Base-by-base conservation (phyloP, 1,284 basidiomycete species). In the Neolentinus lepideus region DNA sequence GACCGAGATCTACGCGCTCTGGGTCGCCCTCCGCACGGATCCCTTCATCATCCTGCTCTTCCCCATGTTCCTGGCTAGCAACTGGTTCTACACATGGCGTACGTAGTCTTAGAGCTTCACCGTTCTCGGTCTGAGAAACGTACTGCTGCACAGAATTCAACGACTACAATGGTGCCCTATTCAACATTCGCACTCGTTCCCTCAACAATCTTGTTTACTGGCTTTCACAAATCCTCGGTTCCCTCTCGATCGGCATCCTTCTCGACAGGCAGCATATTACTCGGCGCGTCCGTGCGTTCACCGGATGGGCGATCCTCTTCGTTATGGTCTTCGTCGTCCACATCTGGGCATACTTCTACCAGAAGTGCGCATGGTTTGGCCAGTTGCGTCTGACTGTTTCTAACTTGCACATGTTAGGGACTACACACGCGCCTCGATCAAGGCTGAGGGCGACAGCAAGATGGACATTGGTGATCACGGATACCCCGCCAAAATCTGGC, bases 11-110 rank as follows among this genome's bases (percentile, higher is more conserved):
- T 71, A 71, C 56, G 75, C 73, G 14, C 71, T 82, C n/a, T 82
- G 73, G 64, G 74, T 76, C 36, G 74, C 73, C 2, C 68, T 77
- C 19, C 64, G 66, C n/a, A 75, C 72, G 1, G 76, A 78, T 60
- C 76, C 77, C 1, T 80, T 79, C 59, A 73, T 88, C 53, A 67
- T 75, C 16, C 64, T 76, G 29, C 65, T 76, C 26, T 75, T 76
- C 62, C 75, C 75, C 2, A 73, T 76, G 68, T 76, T 76, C 69
- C 77, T 90, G 57, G 80, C 84, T 3, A 84, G 83, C 48, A 90
- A 90, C 66, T 90, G 85, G 79, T 89, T 89, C 67, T 88, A 89
- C 63, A 83, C 84, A 11, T 87, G 84, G 50, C 35, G 47, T 54
- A 22, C 12, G n/a, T 47, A n/a, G 6, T 43, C 38, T 43, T n/a